Evolutionary conservation across 2,329 filamentous ascomycete genomes (phyloP).

Genomic region (Tolypocladium album): DNA sequence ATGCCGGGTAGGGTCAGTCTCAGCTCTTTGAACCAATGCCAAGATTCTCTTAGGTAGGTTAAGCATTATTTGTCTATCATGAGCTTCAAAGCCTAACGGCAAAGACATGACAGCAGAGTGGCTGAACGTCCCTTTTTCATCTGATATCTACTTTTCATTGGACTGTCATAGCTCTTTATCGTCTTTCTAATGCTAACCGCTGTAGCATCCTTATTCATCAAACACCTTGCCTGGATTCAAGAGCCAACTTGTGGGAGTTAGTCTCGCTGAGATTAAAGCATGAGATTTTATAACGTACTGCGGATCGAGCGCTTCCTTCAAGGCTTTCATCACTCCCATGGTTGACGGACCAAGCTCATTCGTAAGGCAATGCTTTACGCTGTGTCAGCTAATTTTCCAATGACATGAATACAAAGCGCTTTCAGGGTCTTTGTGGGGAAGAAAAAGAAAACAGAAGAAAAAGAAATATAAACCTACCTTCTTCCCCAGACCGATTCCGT

Average conservation of each 20-base stretch:
- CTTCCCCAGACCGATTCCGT: slow-evolving; percentile 61
- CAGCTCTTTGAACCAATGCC: too few species aligned
- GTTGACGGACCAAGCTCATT: slow-evolving; percentile 55
- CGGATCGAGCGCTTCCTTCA: slow-evolving; percentile 55
- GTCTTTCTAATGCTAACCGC: not conserved
- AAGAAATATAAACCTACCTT: slow-evolving; percentile 33
- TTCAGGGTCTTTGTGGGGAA: too few species aligned
- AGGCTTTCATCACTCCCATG: slow-evolving; percentile 54
- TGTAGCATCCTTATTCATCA: slow-evolving; percentile 23
- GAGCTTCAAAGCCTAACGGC: not conserved
- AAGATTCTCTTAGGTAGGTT: too few species aligned
- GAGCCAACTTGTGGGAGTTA: slow-evolving; percentile 36
- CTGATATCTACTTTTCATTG: not conserved
- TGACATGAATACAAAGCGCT: not conserved
- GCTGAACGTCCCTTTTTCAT: not conserved
- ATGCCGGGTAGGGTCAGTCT: too few species aligned
- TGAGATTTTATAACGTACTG: slow-evolving; percentile 11
- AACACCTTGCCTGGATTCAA: slow-evolving; percentile 63
- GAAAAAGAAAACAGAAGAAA: too few species aligned
- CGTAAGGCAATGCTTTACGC: slow-evolving; percentile 34
- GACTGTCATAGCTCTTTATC: not conserved
- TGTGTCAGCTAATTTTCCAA: not conserved
- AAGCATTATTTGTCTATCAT: not conserved
- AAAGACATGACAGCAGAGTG: not conserved
- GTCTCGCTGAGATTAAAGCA: not conserved